Evolutionary conservation across 148 eudicot species (phyloP), one percentile per base, ranked within the genome.

Genomic region (Selenicereus undatus): DNA sequence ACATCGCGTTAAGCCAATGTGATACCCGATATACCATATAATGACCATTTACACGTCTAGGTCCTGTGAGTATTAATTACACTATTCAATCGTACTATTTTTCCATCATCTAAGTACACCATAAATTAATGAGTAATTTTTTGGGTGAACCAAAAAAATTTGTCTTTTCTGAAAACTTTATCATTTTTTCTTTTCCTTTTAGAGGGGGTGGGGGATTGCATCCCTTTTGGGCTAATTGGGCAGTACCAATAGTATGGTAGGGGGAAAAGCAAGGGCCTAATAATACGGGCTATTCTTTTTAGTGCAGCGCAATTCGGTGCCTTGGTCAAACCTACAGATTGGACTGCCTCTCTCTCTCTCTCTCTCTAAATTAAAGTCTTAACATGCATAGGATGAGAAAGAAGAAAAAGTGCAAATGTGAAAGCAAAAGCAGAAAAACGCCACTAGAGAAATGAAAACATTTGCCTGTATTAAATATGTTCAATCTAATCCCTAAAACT

Each of bases 251-350:
- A 42, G 16, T 18, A 56, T 11, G 30, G 12, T 36, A 36, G 32
- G 74, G 18, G 43, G 27, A 60, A 83, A 82, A 80, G 81, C 29
- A 60, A 80, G 70, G 83, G 83, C 86, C 83, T 80, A 65, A 80
- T 62, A 64, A 71, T 72, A 83, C 72, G 85, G 83, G 84, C 80
- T 72, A 32, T 79, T 80, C 82, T 77, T 78, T 82, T 12, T 69
- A 86, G 85, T 51, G 66, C 36, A 52, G 75, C 78, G 56, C 74
- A 76, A 60, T 21, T 81, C n/a, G 81, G 89, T 83, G 90, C 71
- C 75, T 75, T 77, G 92, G 96, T 90, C 93, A 92, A 90, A 89
- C 85, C 81, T 39, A 80, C 27, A 51, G 54, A 80, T 83, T 74
- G 81, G 86, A 84, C 86, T 78, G 81, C 42, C 73, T 77, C 62